These are phyloP conservation scores for Macrolepiota albuminosa DNA, from an alignment of 768 basidiomycete genomes.

Conservation along the genomic window DNA sequence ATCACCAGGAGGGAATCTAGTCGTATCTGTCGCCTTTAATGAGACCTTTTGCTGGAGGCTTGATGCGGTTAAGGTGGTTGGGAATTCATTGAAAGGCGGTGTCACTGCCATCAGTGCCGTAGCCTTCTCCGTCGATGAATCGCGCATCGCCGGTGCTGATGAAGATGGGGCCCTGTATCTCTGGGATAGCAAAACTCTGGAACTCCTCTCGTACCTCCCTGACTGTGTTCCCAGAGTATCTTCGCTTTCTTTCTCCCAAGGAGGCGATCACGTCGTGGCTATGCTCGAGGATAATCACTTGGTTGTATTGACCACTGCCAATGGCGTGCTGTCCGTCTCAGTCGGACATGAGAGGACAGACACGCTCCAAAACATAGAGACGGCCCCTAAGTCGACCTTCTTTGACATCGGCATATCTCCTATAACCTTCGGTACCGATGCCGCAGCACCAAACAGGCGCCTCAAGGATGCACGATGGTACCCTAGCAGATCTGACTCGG, in stretches of 20 bases:
- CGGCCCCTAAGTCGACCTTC: background rate
- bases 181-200: background rate
- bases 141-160: background rate
- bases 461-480: background rate
- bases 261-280: background rate
- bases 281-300: background rate
- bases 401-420: background rate
- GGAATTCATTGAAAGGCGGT: background rate
- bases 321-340: background rate
- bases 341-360: background rate
- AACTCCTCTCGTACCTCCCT: background rate
- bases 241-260: background rate
- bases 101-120: background rate
- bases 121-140: background rate
- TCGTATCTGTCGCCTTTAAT: background rate
- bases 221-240: background rate
- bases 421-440: background rate
- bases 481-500: background rate
- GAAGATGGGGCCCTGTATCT: background rate
- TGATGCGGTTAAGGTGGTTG: background rate
- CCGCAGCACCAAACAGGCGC: background rate
- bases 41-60: background rate
- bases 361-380: background rate
- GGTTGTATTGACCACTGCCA: background rate
- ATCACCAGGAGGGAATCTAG: background rate